Evolutionary conservation across 2,329 filamentous ascomycete genomes (phyloP).

Genomic region (Drechslerella dactyloides): DNA sequence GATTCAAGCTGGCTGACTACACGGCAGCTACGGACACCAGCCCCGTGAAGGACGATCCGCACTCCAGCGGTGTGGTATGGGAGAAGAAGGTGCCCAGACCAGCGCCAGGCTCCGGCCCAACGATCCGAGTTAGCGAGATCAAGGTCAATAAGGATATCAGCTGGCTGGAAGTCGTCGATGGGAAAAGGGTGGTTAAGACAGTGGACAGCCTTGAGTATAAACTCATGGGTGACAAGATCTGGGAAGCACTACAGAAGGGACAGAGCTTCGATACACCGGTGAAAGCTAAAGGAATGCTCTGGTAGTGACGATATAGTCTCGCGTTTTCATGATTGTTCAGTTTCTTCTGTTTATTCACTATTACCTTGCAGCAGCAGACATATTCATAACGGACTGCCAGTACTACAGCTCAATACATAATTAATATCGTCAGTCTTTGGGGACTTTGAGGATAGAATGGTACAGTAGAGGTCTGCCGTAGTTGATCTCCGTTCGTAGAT

Average conservation of each 20-base stretch:
- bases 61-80: slow-evolving; percentile 31
- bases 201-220: slow-evolving; percentile 39
- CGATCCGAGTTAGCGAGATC: slow-evolving; percentile 39
- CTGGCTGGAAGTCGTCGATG: slow-evolving; percentile 32
- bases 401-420: too few species aligned
- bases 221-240: slow-evolving; percentile 41
- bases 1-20: slow-evolving; percentile 42
- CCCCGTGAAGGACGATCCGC: slow-evolving; percentile 25
- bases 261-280: slow-evolving; percentile 43
- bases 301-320: not conserved
- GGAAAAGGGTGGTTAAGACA: slow-evolving; percentile 12
- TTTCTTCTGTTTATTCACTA: not conserved
- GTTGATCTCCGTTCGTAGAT: too few species aligned
- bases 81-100: slow-evolving; percentile 45
- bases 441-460: too few species aligned
- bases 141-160: slow-evolving; percentile 24
- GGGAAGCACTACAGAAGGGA: slow-evolving; percentile 33
- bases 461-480: too few species aligned
- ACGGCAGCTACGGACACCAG: slow-evolving; percentile 20
- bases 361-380: not conserved
- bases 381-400: too few species aligned
- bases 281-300: slow-evolving; percentile 23
- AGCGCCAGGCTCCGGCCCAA: slow-evolving; percentile 15
- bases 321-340: not conserved
- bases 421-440: too few species aligned